Evolutionary conservation across 805 yeast species (phyloP), one percentile per base, ranked within the genome.

Genomic region (Torulaspora gathmanii): DNA sequence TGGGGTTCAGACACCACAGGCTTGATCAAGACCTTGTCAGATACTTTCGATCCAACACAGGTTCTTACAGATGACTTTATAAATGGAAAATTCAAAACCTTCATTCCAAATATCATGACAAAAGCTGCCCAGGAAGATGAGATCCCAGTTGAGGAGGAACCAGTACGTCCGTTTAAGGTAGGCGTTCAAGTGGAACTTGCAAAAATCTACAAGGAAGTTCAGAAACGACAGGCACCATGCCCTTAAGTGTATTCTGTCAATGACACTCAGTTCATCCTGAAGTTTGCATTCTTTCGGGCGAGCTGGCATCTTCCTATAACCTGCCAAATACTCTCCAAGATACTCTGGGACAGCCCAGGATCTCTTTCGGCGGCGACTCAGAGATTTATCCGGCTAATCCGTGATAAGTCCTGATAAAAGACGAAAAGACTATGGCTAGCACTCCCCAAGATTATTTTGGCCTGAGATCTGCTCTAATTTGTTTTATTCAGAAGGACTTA

Each of bases 1-100:
- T 45, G 47, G 5, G 79, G 76, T 0, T 67, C 73, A 65, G 88
- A 82, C 50, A 63, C 80, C 3, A 67, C 73, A 69, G 69, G 69
- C 16, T 74, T 78, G 52, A 79, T 82, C 22, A 54, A 64, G 28
- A 62, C 71, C 0, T 40, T 73, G 16, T 58, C 64, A 42, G 74
- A 67, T 4, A 35, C 42, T 0, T 63, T 70, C 15, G 61, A 67
- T n/a, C 60, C 64, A 13, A 55, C 53, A n/a, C 37, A 42, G 23
- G 38, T 41, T 3, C n/a, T 45, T 29, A 28, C 54, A 5, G 37
- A 39, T 3, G 39, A 26, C 3, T 48, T 48, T 29, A 46, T 42
- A 11, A 17, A 37, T 16, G 35, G 31, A 3, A 42, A 25, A 11
- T 46, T 25, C 34, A 44, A 42, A 19, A 22, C 36, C 25, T 33